These are phyloP conservation scores for Pseudocohnilembus persalinus DNA, from an alignment of 169 alveolate genomes.

Conservation along the genomic window DNA sequence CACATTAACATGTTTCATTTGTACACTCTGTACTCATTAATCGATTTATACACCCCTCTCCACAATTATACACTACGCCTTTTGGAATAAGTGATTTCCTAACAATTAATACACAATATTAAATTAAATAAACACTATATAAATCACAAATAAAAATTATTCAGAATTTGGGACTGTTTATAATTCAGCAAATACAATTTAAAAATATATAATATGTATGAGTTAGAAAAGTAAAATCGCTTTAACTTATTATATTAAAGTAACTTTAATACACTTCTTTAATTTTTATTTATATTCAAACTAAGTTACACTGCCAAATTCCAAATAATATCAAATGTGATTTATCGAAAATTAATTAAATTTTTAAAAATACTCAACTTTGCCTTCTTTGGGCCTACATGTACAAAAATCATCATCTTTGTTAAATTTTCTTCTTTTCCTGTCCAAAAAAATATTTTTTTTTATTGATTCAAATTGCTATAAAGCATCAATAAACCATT, in stretches of 20 bases:
- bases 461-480: not conserved
- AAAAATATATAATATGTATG: no score
- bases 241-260: no score
- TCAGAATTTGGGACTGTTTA: no score
- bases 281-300: no score
- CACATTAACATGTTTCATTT: slow-evolving; percentile 44
- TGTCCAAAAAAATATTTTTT: not conserved
- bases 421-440: not conserved
- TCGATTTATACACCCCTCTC: slow-evolving; percentile 49
- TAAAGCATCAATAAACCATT: not conserved
- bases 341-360: not conserved
- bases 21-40: slow-evolving; percentile 53
- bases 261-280: no score
- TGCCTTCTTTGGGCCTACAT: not conserved
- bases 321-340: not conserved
- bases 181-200: no score
- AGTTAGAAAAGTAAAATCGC: no score
- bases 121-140: no score
- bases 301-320: not conserved
- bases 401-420: not conserved
- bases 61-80: slow-evolving; percentile 34
- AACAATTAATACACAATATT: not conserved
- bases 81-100: not conserved
- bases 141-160: no score
- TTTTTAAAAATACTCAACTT: not conserved